Percentiles rank a stretch among this genome's conserved stretches.
Conservation (phyloP, 2,329 filamentous ascomycete genomes). For the Colletotrichum limetticola region DNA sequence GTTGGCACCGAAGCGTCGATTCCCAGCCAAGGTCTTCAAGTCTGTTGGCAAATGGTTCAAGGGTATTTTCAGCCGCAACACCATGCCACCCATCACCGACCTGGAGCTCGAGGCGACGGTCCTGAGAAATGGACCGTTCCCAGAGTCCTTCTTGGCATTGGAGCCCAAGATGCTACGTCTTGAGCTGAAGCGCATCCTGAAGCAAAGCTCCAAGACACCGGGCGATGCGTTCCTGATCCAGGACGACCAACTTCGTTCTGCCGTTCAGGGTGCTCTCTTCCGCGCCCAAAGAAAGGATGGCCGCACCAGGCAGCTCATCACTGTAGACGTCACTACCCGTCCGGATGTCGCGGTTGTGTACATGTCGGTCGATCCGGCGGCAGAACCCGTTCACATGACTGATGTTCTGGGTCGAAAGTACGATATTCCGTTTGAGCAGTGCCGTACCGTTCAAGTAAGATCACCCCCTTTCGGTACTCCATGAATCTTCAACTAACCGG, state of each 20-base stretch:
- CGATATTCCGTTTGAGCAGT: conserved; percentile 15
- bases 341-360: conserved; percentile 17
- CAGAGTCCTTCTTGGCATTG: background rate
- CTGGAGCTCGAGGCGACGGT: conserved; percentile 24
- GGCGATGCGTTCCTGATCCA: conserved; percentile 5
- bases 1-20: conserved; percentile 4
- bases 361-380: conserved; percentile 22
- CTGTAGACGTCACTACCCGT: conserved; percentile 3
- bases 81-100: conserved; percentile 1
- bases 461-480: too few species aligned
- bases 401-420: conserved; percentile 22
- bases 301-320: conserved; percentile 7
- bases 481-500: background rate
- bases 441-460: conserved; percentile 21
- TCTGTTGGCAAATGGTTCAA: conserved; percentile 19
- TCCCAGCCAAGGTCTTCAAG: conserved; percentile 7
- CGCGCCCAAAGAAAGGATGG: conserved; percentile 25
- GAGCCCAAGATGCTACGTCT: conserved; percentile 21
- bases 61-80: conserved; percentile 10
- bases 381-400: conserved; percentile 17
- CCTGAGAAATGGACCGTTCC: conserved; percentile 1
- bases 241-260: background rate
- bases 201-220: background rate
- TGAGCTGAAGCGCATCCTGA: conserved; percentile 18
- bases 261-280: conserved; percentile 3